Evolutionary conservation across 2,329 filamentous ascomycete genomes (phyloP), one percentile per base, ranked within the genome.

Genomic region (Sporothrix sp.): DNA sequence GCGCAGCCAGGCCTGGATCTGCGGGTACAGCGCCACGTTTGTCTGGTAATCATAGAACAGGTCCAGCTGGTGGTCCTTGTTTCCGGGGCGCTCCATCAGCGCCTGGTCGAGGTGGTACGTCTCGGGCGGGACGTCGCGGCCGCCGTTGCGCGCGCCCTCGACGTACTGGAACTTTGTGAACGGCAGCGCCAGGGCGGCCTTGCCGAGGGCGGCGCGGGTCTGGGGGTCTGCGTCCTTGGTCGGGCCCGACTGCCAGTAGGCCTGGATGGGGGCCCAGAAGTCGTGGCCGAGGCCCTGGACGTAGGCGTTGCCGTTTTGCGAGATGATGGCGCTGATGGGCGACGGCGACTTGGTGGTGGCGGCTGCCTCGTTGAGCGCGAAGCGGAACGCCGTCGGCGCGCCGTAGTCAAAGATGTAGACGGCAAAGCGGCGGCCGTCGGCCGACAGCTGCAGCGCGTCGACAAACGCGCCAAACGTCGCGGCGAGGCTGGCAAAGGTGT

Each of bases 391-490:
- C 0, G 69, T 68, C 0, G 79, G 78, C 0, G 77, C 75, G 46
- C 79, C 79, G 59, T 82, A 82, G 65, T 82, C 78, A 60, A 82
- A 82, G 54, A 82, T 71, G 61, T 81, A 83, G 25, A 79, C 62
- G 13, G 72, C 70, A 62, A 73, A 80, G 28, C 67, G 69, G 13
- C 58, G 54, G 28, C 28, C 30, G 21, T 21, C 37, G 20, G 11
- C 25, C 36, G 27, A 11, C 32, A 81, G 65, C 3, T 63, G 53
- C 8, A 81, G 63, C 1, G 66, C 64, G 32, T 71, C 66, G 11
- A 79, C 60, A 57, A 80, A 79, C 7, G 67, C 67, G 9, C 64
- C 65, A 32, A 77, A 65, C 1, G 72, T 74, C 6, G 50, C 59
- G 30, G 76, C 63, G 6, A 82, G 61, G 59, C 67, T 71, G 42